Evolutionary conservation across 139 green algal species (phyloP).

Genomic region (Zygnema circumcarinatum): DNA sequence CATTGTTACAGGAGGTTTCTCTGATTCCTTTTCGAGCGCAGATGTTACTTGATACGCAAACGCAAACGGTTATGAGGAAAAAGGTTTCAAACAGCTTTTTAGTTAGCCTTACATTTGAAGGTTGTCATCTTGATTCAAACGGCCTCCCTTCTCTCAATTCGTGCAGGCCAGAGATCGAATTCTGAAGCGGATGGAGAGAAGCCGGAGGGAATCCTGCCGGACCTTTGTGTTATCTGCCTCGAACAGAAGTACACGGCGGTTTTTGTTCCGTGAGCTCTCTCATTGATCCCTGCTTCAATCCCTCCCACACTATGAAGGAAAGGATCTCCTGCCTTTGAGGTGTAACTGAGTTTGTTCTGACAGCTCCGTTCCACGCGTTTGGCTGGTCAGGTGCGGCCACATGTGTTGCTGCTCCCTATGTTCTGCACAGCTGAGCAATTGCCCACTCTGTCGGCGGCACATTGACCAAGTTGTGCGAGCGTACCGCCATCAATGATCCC

Average conservation of each 20-base stretch:
- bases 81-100: background rate
- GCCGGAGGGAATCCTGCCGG: background rate
- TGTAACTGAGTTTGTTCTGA: no score
- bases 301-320: no score
- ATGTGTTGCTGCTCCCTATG: conserved; percentile 54
- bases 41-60: background rate
- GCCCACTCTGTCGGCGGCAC: conserved; percentile 45
- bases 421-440: conserved; percentile 11
- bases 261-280: conserved; percentile 18
- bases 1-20: no score
- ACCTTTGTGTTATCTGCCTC: conserved; percentile 41
- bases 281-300: no score
- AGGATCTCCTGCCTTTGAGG: no score
- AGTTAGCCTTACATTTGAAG: no score
- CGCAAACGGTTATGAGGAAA: background rate
- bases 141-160: no score
- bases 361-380: no score
- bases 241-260: conserved; percentile 27
- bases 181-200: background rate
- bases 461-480: conserved; percentile 13
- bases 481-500: background rate
- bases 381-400: conserved; percentile 37
- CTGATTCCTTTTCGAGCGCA: no score
- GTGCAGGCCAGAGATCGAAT: background rate
- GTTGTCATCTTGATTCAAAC: no score